Percentiles rank a stretch among this genome's conserved stretches.
phyloP scores from a whole-genome alignment of 768 basidiomycete species.

The Termitomyces sp. region DNA sequence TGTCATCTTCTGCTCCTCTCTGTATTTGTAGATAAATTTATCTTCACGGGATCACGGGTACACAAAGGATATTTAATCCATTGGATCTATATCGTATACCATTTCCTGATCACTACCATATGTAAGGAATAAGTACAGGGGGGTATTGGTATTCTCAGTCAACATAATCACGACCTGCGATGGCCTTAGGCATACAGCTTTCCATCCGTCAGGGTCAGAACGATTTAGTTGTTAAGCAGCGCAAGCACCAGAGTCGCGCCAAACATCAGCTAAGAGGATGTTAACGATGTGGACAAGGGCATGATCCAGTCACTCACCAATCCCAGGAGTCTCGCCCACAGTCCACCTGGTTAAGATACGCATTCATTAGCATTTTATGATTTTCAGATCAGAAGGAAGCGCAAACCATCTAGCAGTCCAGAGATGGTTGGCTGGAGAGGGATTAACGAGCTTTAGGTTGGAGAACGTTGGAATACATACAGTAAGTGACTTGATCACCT shows the following conservation, averaged over 20 bases:
- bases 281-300: conserved; percentile 1
- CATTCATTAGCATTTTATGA: background rate
- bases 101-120: background rate
- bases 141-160: background rate
- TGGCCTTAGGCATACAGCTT: background rate
- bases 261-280: conserved; percentile 39
- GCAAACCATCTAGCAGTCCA: conserved; percentile 53
- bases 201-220: background rate
- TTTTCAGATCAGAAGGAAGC: background rate
- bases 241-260: conserved; percentile 46
- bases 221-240: background rate
- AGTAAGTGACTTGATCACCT: conserved; percentile 39
- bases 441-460: background rate
- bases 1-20: conserved; percentile 84
- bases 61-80: background rate
- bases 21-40: conserved; percentile 52
- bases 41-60: background rate
- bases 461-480: conserved; percentile 20
- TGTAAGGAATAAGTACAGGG: background rate
- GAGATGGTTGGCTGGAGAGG: conserved; percentile 35
- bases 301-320: conserved; percentile 27
- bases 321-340: conserved; percentile 49
- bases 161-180: background rate
- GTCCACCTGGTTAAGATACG: conserved; percentile 35
- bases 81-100: background rate